Percentiles rank a stretch among this genome's conserved stretches.
Evolutionary conservation across 768 basidiomycete genomes (phyloP).

Genomic region (Podaxis sp.): DNA sequence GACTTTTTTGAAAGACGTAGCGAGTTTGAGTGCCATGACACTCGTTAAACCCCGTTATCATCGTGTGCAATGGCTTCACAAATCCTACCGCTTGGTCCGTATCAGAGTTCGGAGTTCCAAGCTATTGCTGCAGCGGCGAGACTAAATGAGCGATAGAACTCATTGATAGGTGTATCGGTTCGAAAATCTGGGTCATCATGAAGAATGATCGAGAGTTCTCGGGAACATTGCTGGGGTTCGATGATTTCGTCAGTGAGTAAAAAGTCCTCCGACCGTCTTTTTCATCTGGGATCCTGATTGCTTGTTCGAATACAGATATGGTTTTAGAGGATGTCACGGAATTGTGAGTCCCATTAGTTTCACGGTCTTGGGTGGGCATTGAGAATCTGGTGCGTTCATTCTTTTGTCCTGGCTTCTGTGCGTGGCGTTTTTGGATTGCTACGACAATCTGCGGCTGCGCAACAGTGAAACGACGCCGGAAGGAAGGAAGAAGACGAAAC

Average conservation of each 20-base stretch:
- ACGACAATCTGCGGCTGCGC: background rate
- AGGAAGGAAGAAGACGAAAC: constrained; percentile 73
- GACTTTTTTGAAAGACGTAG: background rate
- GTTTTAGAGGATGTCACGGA: constrained; percentile 96
- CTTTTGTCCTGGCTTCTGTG: background rate
- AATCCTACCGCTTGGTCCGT: constrained; percentile 82
- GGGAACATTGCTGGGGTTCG: constrained; percentile 91
- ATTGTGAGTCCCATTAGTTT: constrained; percentile 54
- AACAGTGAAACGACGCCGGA: constrained; percentile 81
- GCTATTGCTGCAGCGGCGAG: background rate
- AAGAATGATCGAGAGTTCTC: constrained; percentile 97
- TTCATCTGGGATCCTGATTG: background rate
- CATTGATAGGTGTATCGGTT: constrained; percentile 96
- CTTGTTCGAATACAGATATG: constrained; percentile 55
- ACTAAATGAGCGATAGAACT: constrained; percentile 52
- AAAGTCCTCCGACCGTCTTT: background rate
- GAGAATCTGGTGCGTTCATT: background rate
- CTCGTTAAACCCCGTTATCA: background rate
- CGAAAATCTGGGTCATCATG: constrained; percentile 97
- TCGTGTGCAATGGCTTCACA: constrained; percentile 72
- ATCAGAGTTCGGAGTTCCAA: background rate
- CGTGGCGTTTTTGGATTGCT: background rate
- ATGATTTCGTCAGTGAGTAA: constrained; percentile 98
- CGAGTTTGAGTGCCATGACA: background rate
- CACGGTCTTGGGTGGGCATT: background rate